Base-by-base conservation (phyloP, 2,329 filamentous ascomycete species). In the Aspergillus sp. region DNA sequence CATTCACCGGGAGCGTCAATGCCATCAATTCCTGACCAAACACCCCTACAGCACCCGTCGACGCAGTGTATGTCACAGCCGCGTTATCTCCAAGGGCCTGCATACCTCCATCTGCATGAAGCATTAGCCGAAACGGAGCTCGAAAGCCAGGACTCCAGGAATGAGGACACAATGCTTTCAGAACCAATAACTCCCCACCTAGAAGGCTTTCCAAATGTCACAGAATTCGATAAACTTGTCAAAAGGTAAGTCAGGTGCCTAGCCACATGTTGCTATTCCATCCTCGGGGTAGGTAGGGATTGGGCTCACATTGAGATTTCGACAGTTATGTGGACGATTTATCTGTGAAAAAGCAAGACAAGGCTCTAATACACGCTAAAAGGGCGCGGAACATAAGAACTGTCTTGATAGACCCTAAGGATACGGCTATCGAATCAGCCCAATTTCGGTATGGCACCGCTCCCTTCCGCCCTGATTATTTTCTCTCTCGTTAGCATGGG, bases 291-390 rank as follows among this genome's bases (percentile, higher is more conserved):
- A 27, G 27, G 19, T 17, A 45, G 15, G 33, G 19, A 27, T 27
- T 39, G n/a, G 15, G 13, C 50, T 54, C n/a, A 57, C 30, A 37
- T 8, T 20, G 20, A 19, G 34, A 12, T 17, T 42, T 19, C 39
- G 51, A 51, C 57, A 81, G 80, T 48, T 82, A 82, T 60, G 78
- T 82, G 34, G 71, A 78, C 47, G 77, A 78, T 37, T 70, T 82
- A 13, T 81, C 79, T 6, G 71, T 78, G 34, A 81, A 81, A 62
- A 82, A 82, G 54, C 78, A 79, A 66, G 79, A 82, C 61, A 82
- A 82, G 59, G 79, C 79, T 4, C 69, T 82, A 61, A 82, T 82
- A 33, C 77, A 79, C 64, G 75, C 79, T 20, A 74, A 70, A 56
- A 71, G 79, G 64, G 79, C 78, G 20, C 70, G 76, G 40, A 80